Base-by-base conservation (phyloP, 768 basidiomycete species). In the Melanogaster broomeanus region DNA sequence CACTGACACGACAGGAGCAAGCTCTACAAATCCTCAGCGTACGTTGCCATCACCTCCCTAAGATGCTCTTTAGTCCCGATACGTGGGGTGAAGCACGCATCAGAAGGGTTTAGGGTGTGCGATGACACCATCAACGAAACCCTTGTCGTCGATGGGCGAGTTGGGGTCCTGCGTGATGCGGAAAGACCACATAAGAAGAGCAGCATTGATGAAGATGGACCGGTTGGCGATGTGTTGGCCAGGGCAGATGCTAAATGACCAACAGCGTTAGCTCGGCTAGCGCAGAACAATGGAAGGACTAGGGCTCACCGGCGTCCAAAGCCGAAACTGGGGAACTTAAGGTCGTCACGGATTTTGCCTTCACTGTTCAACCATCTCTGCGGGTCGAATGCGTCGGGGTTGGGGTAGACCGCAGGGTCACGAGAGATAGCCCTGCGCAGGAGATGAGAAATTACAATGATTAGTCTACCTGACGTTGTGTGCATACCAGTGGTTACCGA, bases 181-280 rank as follows among this genome's bases (percentile, higher is more conserved):
- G 73, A 88, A 88, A 0, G 85, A 80, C 84, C 85, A 88, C 30
- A 85, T 65, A 2, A 84, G 68, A 13, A 86, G 73, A 0, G 83
- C 83, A 0, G 82, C 77, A 51, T 84, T 88, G 55, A 88, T 72
- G 58, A 84, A 85, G 3, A 88, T 66, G 7, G 86, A 88, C 5
- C 84, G 78, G 66, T 69, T 65, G 18, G 66, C 85, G 28, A 88
- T 78, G 61, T 85, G 77, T 58, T 81, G 79, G 0, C 85, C 85
- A 0, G 84, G 85, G 52, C 85, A 88, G 6, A 86, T 74, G n/a
- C 85, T 80, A 16, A 6, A n/a, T 11, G 19, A 47, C 24, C 12
- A 13, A 30, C 27, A 41, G 15, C 33, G 15, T 53, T 15, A 39
- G 55, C 25, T 11, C 3, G 19, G 21, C 18, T 18, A 6, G 5